Evolutionary conservation across 371 early-diverging fungal species (phyloP).

Genomic region (Phascolomyces articulosus): DNA sequence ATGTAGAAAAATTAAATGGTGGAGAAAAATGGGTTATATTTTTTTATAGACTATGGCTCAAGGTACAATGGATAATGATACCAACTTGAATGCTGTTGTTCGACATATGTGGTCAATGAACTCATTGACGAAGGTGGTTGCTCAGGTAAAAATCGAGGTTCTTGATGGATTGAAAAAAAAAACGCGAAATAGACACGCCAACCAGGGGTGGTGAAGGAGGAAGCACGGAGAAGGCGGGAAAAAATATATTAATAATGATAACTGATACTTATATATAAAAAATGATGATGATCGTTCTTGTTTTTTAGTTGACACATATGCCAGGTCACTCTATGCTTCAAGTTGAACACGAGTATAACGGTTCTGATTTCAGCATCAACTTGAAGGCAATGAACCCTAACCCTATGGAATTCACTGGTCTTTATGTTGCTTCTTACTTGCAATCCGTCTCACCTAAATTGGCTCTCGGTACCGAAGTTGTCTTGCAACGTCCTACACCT

Average conservation of each 20-base stretch:
- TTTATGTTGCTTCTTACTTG: constrained; percentile 85
- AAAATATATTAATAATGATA: not conserved
- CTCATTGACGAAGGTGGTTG: constrained; percentile 75
- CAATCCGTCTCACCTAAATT: constrained; percentile 89
- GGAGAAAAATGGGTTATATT: not conserved
- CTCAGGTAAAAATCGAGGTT: constrained; percentile 59
- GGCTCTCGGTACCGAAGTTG: constrained; percentile 87
- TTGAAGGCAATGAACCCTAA: constrained; percentile 95
- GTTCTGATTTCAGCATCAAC: constrained; percentile 84
- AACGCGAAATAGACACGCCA: too few species aligned
- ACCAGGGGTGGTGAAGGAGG: too few species aligned
- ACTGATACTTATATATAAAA: not conserved
- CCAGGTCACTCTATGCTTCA: constrained; percentile 90
- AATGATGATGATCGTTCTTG: not conserved
- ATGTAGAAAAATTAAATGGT: not conserved
- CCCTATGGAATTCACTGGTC: constrained; percentile 87
- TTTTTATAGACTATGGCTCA: constrained; percentile 65
- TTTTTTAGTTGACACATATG: constrained; percentile 57
- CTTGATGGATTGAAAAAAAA: too few species aligned
- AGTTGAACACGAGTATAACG: constrained; percentile 90
- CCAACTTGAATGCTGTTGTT: constrained; percentile 53
- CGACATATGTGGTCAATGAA: constrained; percentile 48
- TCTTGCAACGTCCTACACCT: constrained; percentile 85
- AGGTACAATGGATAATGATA: constrained; percentile 92
- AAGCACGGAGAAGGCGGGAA: not conserved